These are phyloP conservation scores for Teunomyces pallodes DNA, from an alignment of 805 yeast genomes.

Conservation along the genomic window DNA sequence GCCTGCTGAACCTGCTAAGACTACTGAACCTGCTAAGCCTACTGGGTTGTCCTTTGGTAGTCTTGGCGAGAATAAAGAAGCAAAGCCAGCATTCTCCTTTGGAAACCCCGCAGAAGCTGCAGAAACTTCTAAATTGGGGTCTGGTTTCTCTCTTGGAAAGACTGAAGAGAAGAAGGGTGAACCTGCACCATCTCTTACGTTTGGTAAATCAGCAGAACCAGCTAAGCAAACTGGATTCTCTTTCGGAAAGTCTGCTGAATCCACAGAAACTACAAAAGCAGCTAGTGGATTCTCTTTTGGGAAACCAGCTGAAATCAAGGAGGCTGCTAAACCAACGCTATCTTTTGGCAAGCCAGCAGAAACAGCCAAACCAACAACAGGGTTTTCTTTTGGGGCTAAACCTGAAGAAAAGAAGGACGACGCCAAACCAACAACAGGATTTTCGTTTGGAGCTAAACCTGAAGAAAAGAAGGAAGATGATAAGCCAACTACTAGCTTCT, in stretches of 20 bases:
- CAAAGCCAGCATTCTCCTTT: no score
- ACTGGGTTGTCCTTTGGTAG: slow-evolving; percentile 1
- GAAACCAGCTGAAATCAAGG: slow-evolving; percentile 12
- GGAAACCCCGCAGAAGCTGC: no score
- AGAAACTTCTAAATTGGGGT: no score
- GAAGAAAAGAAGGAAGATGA: not conserved
- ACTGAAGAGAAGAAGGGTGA: no score
- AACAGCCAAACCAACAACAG: not conserved
- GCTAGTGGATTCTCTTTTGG: slow-evolving; percentile 3
- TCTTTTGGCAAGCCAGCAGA: slow-evolving; percentile 11
- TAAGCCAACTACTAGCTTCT: slow-evolving; percentile 10
- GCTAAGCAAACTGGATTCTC: not conserved
- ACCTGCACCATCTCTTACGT: no score
- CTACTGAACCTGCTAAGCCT: not conserved
- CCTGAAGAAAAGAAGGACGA: slow-evolving; percentile 5
- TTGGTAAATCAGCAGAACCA: no score
- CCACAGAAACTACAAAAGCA: not conserved
- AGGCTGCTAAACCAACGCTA: slow-evolving; percentile 11
- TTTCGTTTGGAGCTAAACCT: slow-evolving; percentile 7
- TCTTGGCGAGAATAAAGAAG: no score
- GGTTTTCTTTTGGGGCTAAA: slow-evolving; percentile 3
- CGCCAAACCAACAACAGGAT: slow-evolving; percentile 5
- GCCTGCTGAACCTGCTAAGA: not conserved
- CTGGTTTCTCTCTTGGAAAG: no score
- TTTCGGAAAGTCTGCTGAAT: not conserved